A percentile compares a stretch with the other conserved stretches of the same genome.
Conservation (phyloP, 2,329 filamentous ascomycete species). For the Ilyonectria mors-panacis region DNA sequence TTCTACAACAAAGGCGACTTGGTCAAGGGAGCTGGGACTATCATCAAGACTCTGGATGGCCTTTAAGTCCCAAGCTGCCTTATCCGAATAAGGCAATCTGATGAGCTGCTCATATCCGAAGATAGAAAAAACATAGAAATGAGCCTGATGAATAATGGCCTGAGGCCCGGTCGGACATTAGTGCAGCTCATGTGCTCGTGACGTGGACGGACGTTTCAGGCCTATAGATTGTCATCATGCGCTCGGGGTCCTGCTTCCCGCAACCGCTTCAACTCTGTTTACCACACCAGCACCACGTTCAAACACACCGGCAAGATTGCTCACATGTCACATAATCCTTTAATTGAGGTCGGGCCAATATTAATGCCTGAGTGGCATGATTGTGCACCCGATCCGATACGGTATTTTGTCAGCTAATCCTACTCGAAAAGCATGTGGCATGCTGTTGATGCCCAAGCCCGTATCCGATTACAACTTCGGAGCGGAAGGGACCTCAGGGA, state of each 20-base stretch:
- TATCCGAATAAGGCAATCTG: neutral
- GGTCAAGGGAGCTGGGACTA: constrained; percentile 62
- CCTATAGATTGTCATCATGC: neutral
- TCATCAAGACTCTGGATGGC: neutral
- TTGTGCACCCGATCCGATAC: neutral
- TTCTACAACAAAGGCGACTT: constrained; percentile 68
- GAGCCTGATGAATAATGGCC: neutral
- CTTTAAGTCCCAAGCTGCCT: neutral
- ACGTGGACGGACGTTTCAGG: neutral
- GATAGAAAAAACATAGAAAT: neutral
- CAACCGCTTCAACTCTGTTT: neutral
- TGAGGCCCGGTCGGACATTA: neutral
- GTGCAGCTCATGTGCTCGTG: neutral
- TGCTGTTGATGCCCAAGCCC: constrained; percentile 22
- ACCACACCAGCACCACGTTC: neutral
- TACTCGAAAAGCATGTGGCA: neutral
- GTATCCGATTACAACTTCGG: constrained; percentile 17
- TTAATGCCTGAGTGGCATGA: neutral
- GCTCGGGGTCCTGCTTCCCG: neutral
- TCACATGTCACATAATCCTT: neutral
- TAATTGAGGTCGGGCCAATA: neutral
- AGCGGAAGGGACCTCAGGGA: constrained; percentile 49
- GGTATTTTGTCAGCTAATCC: neutral
- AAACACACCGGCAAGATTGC: neutral
- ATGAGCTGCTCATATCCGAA: neutral